Conservation (phyloP, 2,329 filamentous ascomycete genomes). For the Fusarium tupiense region DNA sequence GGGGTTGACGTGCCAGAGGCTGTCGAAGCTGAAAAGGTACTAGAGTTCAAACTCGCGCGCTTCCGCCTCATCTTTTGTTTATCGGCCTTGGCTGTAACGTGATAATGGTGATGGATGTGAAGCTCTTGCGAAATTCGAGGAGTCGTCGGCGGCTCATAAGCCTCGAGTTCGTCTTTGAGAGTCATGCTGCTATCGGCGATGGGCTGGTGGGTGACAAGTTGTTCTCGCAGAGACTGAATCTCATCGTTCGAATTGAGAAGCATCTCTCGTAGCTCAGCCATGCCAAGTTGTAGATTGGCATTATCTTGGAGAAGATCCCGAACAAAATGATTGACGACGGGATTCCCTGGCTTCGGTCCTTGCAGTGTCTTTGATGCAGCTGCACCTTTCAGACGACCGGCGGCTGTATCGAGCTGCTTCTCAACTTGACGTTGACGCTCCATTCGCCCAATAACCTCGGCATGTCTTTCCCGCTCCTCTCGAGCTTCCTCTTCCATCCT, state of each 20-base stretch:
- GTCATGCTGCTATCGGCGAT: slow-evolving; percentile 60
- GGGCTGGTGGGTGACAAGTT: slow-evolving; percentile 82
- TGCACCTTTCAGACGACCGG: slow-evolving; percentile 81
- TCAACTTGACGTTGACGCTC: slow-evolving; percentile 86
- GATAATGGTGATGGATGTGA: slow-evolving; percentile 95
- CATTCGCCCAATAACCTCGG: slow-evolving; percentile 83
- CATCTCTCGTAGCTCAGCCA: slow-evolving; percentile 91
- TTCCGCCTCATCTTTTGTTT: slow-evolving; percentile 75
- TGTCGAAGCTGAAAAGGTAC: slow-evolving; percentile 68
- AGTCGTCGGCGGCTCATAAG: slow-evolving; percentile 50
- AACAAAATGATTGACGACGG: slow-evolving; percentile 93
- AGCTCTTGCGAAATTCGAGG: slow-evolving; percentile 71
- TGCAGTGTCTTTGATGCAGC: slow-evolving; percentile 75
- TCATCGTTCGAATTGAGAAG: slow-evolving; percentile 92
- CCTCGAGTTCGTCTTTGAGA: slow-evolving; percentile 76
- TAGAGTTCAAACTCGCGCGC: slow-evolving; percentile 70
- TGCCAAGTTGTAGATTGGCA: slow-evolving; percentile 89
- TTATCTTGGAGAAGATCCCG: slow-evolving; percentile 96
- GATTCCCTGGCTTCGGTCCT: slow-evolving; percentile 66
- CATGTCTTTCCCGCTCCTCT: slow-evolving; percentile 83
- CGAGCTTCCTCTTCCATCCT: slow-evolving; percentile 85
- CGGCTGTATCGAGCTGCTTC: slow-evolving; percentile 81
- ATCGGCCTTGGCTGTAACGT: slow-evolving; percentile 72
- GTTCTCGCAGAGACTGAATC: slow-evolving; percentile 85
- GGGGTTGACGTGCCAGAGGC: slow-evolving; percentile 55